Conservation (phyloP, 176 grass and related monocot genomes). For the Oryza rufipogon region DNA sequence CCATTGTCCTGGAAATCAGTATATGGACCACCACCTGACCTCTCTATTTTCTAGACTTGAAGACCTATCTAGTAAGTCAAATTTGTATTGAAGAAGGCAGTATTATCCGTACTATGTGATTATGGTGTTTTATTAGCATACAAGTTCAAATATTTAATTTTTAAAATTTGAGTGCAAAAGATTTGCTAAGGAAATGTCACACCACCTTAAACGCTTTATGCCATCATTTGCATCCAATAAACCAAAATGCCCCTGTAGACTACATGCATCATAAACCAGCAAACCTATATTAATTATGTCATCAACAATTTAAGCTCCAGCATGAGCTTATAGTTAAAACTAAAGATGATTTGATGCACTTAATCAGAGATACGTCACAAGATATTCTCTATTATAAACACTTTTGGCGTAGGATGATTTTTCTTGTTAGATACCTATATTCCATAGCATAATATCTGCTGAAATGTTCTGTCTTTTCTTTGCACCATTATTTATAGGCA, state of each 20-base stretch:
- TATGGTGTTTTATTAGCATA: neutral
- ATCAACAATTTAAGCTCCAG: neutral
- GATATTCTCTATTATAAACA: neutral
- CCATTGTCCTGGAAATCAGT: conserved; percentile 94
- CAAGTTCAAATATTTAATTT: conserved; percentile 3
- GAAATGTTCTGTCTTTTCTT: neutral
- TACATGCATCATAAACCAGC: neutral
- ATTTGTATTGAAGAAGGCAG: neutral
- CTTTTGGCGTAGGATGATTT: neutral
- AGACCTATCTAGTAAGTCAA: conserved; percentile 42
- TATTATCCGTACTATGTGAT: neutral
- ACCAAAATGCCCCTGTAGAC: neutral
- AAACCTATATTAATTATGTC: neutral
- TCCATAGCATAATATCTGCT: neutral
- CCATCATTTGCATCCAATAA: neutral
- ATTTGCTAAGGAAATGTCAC: neutral
- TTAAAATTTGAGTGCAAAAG: neutral
- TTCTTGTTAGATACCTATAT: neutral
- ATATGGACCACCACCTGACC: conserved; percentile 87
- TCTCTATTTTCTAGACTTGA: conserved; percentile 71
- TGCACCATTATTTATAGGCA: neutral
- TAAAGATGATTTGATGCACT: neutral
- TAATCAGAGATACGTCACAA: neutral
- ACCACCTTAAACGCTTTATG: neutral
- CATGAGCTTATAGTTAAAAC: neutral